Evolutionary conservation across 1,284 basidiomycete genomes (phyloP), one percentile per base, ranked within the genome.

Genomic region (Trichosporon sp.): DNA sequence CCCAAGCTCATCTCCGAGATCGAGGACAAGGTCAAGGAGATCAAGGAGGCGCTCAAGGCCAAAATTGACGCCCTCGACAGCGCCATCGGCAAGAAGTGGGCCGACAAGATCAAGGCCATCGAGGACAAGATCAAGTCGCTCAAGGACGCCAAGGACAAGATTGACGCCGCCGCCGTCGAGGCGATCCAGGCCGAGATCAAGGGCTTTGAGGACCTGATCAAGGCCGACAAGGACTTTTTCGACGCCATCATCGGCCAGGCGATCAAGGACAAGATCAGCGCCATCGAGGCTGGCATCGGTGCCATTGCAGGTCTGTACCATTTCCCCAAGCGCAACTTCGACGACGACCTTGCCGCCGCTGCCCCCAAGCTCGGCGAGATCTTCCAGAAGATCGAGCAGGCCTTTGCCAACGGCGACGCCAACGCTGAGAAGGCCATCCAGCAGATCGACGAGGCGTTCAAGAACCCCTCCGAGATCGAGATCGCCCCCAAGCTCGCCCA

Each of bases 31-130:
- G n/a, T 63, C 59, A 11, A 37, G 8, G 59, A 35, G 16, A 35
- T 63, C 59, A 63, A 63, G 59, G 14, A n/a, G 1, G 59, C 59
- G 31, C 2, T 35, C 14, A 63, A 37, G 32, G 59, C 11, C 59
- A 63, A 63, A 32, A 31, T 19, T 4, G 59, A 35, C 14, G 59
- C 31, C 4, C 16, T 35, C 31, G 16, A 63, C 19, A 35, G 21
- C 31, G 59, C 59, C 4, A 12, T 35, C 31, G 32, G 31, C 59
- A 19, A 63, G 59, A 32, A 37, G 12, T 35, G 35, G 10, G 31
- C 19, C 12, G 59, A 37, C 59, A 63, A 63, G 59, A n/a, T 63
- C 59, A 35, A 63, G 26, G 54, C 54, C 21, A 26, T 59, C 54
- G 54, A 59, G 54, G 54, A 26, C 54, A 59, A 59, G 54, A 32